Evolutionary conservation across 1,139 yeast genomes (phyloP), one percentile per base, ranked within the genome.

Genomic region (Candida sojae): DNA sequence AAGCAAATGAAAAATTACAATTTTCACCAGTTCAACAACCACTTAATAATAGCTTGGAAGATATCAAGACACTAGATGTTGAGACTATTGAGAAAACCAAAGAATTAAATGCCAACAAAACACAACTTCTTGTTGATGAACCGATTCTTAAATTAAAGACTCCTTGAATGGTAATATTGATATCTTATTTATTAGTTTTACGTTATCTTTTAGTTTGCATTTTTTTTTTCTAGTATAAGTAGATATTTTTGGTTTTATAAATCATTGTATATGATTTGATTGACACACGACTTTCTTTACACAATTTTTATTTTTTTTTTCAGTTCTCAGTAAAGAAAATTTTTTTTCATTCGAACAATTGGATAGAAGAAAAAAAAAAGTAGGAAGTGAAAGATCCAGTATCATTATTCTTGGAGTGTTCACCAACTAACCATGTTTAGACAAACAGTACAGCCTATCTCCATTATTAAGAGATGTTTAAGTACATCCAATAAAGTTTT

Each of bases 1-100:
- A 69, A 47, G 64, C 59, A 83, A 83, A 67, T 76, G 84, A 83
- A 63, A 79, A 62, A 39, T 53, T 56, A 25, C 57, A 57, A 38
- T 45, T 53, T 29, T 56, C 61, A n/a, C 64, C 64, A 11, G 49
- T 50, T 9, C 43, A 58, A 29, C 54, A 48, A 42, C 63, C 66
- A 6, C 49, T 46, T 31, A 38, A 44, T 28, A 39, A 39, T 9
- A 41, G 38, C 6, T 29, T 35, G 9, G 53, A 50, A 9, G 53
- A 50, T 12, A 33, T 49, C 11, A 42, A 44, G 11, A 43, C 46
- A 12, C 38, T 49, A 42, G 43, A 42, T 17, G 48, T 25, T n/a
- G 44, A 34, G n/a, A 11, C 30, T 4, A 26, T 26, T 34, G 43
- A 32, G 6, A 29, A 13, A 29, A 30, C 33, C 10, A 30, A 23